These are phyloP conservation scores for Nymphaea thermarum DNA, from an alignment of 164 flowering plant genomes.

Conservation along the genomic window DNA sequence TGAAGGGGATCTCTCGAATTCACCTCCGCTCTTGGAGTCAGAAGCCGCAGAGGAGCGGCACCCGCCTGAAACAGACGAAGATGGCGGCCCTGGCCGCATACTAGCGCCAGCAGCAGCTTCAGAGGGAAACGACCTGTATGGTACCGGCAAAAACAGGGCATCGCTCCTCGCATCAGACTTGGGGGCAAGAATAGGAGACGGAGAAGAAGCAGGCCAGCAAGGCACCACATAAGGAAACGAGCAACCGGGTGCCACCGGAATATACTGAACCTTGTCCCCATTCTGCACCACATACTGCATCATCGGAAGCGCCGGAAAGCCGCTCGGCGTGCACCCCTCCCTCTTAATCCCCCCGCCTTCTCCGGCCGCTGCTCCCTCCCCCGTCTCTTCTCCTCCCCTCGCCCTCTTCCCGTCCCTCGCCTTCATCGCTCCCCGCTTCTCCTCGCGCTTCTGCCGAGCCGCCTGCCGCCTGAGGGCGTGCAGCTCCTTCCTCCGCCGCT, in stretches of 20 bases:
- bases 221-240: slow-evolving; percentile 15
- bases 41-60: slow-evolving; percentile 11
- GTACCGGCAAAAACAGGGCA: slow-evolving; percentile 6
- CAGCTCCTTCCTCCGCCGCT: slow-evolving; percentile 24
- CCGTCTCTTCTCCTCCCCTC: neutral
- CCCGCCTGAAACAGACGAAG: neutral
- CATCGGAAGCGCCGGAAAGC: slow-evolving; percentile 1
- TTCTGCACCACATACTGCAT: slow-evolving; percentile 3
- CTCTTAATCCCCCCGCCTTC: neutral
- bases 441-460: slow-evolving; percentile 33
- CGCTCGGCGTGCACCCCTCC: neutral
- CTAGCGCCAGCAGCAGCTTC: neutral
- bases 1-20: neutral
- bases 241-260: slow-evolving; percentile 11
- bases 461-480: slow-evolving; percentile 37
- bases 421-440: slow-evolving; percentile 14
- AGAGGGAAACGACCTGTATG: slow-evolving; percentile 1
- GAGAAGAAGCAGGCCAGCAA: slow-evolving; percentile 9
- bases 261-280: slow-evolving; percentile 3
- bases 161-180: neutral
- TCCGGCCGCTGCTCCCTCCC: slow-evolving; percentile 8
- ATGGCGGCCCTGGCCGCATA: neutral
- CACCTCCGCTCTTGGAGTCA: slow-evolving; percentile 5
- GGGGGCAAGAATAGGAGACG: neutral
- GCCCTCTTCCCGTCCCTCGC: neutral